Evolutionary conservation across 2,329 filamentous ascomycete genomes (phyloP), one percentile per base, ranked within the genome.

Genomic region (Colletotrichum lindemuthianum): DNA sequence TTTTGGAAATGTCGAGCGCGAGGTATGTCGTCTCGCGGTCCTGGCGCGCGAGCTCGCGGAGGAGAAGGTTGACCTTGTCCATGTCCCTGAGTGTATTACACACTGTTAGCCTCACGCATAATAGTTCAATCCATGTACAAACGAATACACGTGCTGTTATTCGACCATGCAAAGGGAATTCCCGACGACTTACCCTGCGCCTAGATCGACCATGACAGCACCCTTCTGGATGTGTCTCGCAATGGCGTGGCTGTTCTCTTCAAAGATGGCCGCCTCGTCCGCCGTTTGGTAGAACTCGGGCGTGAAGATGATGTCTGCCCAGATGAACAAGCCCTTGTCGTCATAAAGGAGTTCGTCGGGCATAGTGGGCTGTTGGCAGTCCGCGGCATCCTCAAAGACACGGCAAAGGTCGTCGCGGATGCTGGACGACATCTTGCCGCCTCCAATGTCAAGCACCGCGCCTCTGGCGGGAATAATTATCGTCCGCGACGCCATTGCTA

Each of bases 311-410:
- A 80, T 79, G 9, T 78, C 61, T 49, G 78, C 78, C 78, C 78
- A 80, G 65, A 79, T 77, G 6, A 69, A 68, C 51, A 79, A 69
- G 2, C 78, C 78, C 6, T 70, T 54, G 56, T 78, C 77, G 61
- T 77, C 72, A 65, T 80, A 80, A 49, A 80, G 70, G 43, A 79
- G 69, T 68, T 80, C 78, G 52, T 80, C 78, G 1, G 78, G 78
- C 36, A 80, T 70, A 2, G 60, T 59, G n/a, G 71, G 73, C 13
- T 72, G 71, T 60, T 73, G 72, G 11, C 65, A 67, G 7, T 4
- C 12, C n/a, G 55, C 16, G 12, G 39, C 58, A 2, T 8, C 24
- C 39, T 3, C 10, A 10, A 61, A 60, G 41, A 59, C 40, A 16
- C 47, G 41, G 12, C 68, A 64, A 34, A 79, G 67, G 33, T 72